Evolutionary conservation across 2,329 filamentous ascomycete genomes (phyloP), one percentile per base, ranked within the genome.

Genomic region (Venturia nashicola): DNA sequence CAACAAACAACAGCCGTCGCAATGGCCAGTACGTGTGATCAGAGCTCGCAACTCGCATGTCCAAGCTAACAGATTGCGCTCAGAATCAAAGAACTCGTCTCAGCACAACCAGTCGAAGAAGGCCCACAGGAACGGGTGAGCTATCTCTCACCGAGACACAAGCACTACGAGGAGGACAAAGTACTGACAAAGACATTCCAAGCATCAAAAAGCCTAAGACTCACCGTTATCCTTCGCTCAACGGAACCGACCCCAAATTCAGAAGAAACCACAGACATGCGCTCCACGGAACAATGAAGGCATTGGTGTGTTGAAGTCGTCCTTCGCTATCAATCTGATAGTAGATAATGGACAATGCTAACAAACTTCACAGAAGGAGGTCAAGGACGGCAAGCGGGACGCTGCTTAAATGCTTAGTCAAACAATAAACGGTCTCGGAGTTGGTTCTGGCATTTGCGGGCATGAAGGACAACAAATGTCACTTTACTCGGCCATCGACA

Each of bases 121-220:
- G 90, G 92, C 91, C 83, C 94, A 99, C 88, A 88, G 89, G 79
- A 99, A 99, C 86, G 94, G 94, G 93, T 97, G 88, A 62, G 44
- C 60, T 23, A 23, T 36, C 44, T 6, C 7, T 18, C 44, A 62
- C 20, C 20, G 9, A 16, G 4, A 5, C 42, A 34, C 5, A n/a
- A 42, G 36, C 59, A 43, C 2, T 9, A 40, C 16, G 27, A 39
- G 27, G 32, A 39, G 39, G 55, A 39, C 20, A 39, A 3, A 39
- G 18, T 23, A 51, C 51, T 64, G 42, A 62, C 64, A 44, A 14
- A 3, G 40, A 18, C 23, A 32, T 42, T 43, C 65, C 59, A 78
- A 97, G 93, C 83, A 99, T 99, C 87, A 97, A 97, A 89, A 97
- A 97, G 89, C 94, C 94, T 71, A 97, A 96, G 87, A 97, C 94